Base-by-base conservation (phyloP, 1,139 yeast genomes). In the Geotrichum aggregatum region DNA sequence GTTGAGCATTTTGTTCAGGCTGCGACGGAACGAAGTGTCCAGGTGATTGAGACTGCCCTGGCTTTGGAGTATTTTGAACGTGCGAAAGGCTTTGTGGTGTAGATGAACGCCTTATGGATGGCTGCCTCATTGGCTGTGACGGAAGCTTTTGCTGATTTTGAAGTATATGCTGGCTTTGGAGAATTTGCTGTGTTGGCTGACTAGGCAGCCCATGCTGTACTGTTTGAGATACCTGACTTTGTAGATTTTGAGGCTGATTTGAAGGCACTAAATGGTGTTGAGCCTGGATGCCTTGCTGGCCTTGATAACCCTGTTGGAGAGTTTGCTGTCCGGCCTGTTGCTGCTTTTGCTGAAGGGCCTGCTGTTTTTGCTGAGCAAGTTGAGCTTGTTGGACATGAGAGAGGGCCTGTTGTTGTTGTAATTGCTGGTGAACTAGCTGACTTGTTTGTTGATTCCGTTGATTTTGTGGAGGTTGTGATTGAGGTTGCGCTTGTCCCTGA, bases 331-430 rank as follows among this genome's bases (percentile, higher is more conserved):
- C 41, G 5, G 42, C 26, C 26, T 41, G 42, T 21, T 36, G 47
- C 26, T 34, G 47, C 30, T 22, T 31, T 14, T 36, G 52, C 4
- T 16, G n/a, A n/a, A n/a, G n/a, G n/a, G n/a, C n/a, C n/a, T n/a
- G 36, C 21, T 42, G 44, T 18, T 36, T 34, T 16, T 24, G 33
- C 28, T 30, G 36, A n/a, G 33, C 28, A 3, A 31, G 34, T 16
- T 26, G 41, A 8, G 24, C 42, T 41, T 47, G 47, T 22, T 36
- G 39, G 3, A 38, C 36, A 14, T 33, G 28, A 18, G 24, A 35
- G 18, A 19, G 47, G 11, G 50, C 21, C 18, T 49, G 46, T 19
- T 47, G 49, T 16, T 48, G 51, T 45, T 36, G 47, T 14, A 21
- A 21, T 14, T 26, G 46, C 14, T 28, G 41, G 13, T 33, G 43